Evolutionary conservation across 768 basidiomycete genomes (phyloP), one percentile per base, ranked within the genome.

Genomic region (Amanita inopinata): DNA sequence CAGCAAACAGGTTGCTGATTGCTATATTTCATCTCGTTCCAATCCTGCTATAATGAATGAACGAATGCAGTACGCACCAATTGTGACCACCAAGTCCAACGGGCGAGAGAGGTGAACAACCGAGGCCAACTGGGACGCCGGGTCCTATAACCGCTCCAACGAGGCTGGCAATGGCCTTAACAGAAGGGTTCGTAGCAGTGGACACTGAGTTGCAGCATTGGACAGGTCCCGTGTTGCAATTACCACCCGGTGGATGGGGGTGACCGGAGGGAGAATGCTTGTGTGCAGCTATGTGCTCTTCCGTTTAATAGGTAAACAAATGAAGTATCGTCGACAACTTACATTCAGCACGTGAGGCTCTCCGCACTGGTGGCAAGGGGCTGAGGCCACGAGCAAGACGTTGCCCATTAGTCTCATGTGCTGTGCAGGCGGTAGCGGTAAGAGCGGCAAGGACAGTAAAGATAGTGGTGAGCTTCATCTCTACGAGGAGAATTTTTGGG

Each of bases 331-430:
- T 19, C 11, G 24, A 6, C 8, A 3, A 61, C 62, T 37, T 42
- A 71, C 70, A 40, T 5, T 18, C 48, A 5, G 59, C 54, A 9
- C 57, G 59, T 0, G 66, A 62, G 1, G 48, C 62, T 19, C 67
- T 61, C 24, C 64, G 64, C 0, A 51, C 50, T n/a, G 76, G 77
- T 1, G 71, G 58, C 1, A 63, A 54, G 12, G 74, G 77, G 20
- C 63, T 54, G 3, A 79, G 57, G 8, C 78, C 76, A 14, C 72
- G 73, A 42, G 73, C 70, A 33, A 80, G 46, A 27, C 78, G 73
- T 9, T 66, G 46, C 0, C 67, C 76, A 40, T 79, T 79, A 36
- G 72, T 70, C 40, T 71, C 69, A 22, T 53, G 48, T 17, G 56
- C 46, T 10, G 59, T 57, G 9, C 62, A 60, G n/a, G 62, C 64